Evolutionary conservation across 129 eudicot genomes (phyloP).

Genomic region (Smallanthus sonchifolius): DNA sequence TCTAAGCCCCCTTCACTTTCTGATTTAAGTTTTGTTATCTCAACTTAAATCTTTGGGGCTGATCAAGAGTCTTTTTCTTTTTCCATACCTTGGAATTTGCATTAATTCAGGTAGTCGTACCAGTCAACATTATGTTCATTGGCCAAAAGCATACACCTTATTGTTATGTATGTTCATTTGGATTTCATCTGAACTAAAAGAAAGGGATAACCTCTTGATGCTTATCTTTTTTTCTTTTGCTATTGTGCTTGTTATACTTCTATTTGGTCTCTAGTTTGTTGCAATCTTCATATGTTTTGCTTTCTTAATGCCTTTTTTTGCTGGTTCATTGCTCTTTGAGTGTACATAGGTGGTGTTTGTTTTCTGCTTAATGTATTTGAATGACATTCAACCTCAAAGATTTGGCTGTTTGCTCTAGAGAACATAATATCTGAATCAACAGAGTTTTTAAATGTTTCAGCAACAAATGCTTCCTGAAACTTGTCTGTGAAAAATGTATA

Average conservation of each 20-base stretch:
- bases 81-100: not conserved
- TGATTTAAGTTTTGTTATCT: not conserved
- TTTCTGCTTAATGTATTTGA: not conserved
- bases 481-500: too few species aligned
- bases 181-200: not conserved
- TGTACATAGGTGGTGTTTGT: not conserved
- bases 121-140: not conserved
- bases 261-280: not conserved
- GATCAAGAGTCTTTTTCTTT: not conserved
- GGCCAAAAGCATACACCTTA: not conserved
- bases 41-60: too few species aligned
- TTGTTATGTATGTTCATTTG: not conserved
- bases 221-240: not conserved
- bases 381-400: not conserved
- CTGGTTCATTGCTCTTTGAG: not conserved
- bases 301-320: not conserved
- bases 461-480: not conserved
- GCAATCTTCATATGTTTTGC: not conserved
- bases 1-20: not conserved
- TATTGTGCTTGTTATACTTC: not conserved
- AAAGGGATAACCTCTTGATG: not conserved
- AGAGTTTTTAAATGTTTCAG: not conserved
- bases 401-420: not conserved
- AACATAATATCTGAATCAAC: not conserved
- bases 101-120: not conserved